Evolutionary conservation across 352 stramenopile genomes (phyloP), one percentile per base, ranked within the genome.

Genomic region (Globisporangium takayamanum): DNA sequence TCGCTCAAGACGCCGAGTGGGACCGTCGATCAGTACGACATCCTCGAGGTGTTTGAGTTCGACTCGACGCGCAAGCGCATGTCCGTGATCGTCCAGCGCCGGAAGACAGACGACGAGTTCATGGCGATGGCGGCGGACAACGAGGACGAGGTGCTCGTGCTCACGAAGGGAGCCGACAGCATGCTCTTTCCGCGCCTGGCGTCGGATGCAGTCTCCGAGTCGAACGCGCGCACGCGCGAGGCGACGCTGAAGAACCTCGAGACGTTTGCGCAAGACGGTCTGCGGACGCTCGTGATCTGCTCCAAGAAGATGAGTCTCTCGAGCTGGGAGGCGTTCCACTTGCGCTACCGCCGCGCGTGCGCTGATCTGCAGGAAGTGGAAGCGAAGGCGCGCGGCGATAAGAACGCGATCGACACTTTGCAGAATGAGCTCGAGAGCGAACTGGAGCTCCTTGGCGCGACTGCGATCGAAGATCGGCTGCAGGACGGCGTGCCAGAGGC

Each of bases 21-120:
- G 0, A 51, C 60, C 0, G 44, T 87, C n/a, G 80, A 89, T 20
- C 62, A 78, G 53, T 97, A 95, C 63, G 75, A 97, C 50, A 80
- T 98, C 8, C 67, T 98, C 6, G 89, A 96, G 61, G 89, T 97
- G 14, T 97, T 98, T 45, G 89, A 96, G 63, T 98, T 98, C 61
- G 88, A 97, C 63, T 96, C 80, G 15, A 87, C 75, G 16, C 73
- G 87, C 37, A 96, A 96, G 67, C 77, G 87, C 7, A 96, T 96
- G 85, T 84, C 83, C 0, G 84, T 94, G 7, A 72, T 94, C n/a
- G 78, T 96, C 1, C 75, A 89, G 55, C 74, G 78, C 37, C 76
- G 70, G 0, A 88, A 84, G 50, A 80, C 71, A 18, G 85, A 92
- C 15, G 70, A 84, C 33, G 80, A 93, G 50, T 66, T 94, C 12